Evolutionary conservation across 2,329 filamentous ascomycete genomes (phyloP), one percentile per base, ranked within the genome.

Genomic region (Aureobasidium sp.): DNA sequence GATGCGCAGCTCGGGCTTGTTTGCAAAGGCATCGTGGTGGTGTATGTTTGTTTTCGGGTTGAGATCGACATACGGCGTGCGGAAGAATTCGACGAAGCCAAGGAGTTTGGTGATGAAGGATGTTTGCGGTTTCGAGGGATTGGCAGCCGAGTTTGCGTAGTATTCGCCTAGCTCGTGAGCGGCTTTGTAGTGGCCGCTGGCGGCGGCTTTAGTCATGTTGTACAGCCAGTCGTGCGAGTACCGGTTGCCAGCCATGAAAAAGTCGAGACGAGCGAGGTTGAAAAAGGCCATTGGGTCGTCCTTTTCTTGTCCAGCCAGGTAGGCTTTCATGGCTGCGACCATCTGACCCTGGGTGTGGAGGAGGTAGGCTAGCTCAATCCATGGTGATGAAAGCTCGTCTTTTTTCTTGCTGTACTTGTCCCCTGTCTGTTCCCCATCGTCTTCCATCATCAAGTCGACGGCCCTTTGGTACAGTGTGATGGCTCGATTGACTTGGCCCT

Each of bases 201-300:
- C 71, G 3, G 76, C 77, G 2, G 77, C 76, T 69, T 78, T 78
- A 35, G 69, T 77, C 57, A 74, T 74, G 63, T 74, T 73, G 60
- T 71, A 71, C 9, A 78, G 66, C 77, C 77, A 79, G 2, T 69
- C 65, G 33, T 65, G 65, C 17, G 68, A 73, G 27, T 65, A 62
- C 29, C 64, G 62, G 2, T 69, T 64, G 17, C 66, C 63, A 5
- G 64, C 60, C 37, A 66, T 55, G 17, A 46, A 37, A 15, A 64
- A 55, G 15, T 64, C 61, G 23, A 70, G 66, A 4, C 65, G 62
- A 1, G 74, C 69, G 9, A 74, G 70, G 47, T 72, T 67, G 60
- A 71, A 75, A 64, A 71, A 75, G 0, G 74, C 71, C n/a, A 71
- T 65, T 0, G 77, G 76, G 57, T 79, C 77, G 46, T 78, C 76